Evolutionary conservation across 2,329 filamentous ascomycete species (phyloP).

Genomic region (Colletotrichum destructivum): DNA sequence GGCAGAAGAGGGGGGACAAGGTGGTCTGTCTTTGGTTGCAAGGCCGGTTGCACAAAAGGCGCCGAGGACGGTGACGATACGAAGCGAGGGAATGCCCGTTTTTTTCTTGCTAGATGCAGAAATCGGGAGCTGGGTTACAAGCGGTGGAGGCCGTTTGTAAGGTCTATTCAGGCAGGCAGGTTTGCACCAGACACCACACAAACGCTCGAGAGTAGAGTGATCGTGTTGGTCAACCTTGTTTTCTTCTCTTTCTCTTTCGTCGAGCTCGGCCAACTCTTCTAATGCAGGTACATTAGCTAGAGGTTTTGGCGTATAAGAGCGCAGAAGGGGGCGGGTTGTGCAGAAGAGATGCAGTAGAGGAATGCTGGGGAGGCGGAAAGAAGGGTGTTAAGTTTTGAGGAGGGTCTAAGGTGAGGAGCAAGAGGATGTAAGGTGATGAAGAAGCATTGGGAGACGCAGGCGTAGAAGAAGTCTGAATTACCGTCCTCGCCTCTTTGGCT

Average conservation of each 20-base stretch:
- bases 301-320: conserved; percentile 37
- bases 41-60: conserved; percentile 34
- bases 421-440: conserved; percentile 29
- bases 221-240: conserved; percentile 25
- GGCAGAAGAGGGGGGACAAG: conserved; percentile 9
- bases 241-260: conserved; percentile 34
- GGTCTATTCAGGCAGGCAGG: conserved; percentile 30
- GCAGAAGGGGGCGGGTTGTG: conserved; percentile 23
- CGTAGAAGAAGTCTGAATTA: conserved; percentile 41
- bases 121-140: conserved; percentile 37
- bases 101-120: conserved; percentile 10
- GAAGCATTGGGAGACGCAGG: conserved; percentile 34
- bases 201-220: conserved; percentile 30
- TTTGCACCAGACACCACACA: conserved; percentile 32
- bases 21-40: conserved; percentile 12
- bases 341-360: conserved; percentile 31
- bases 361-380: conserved; percentile 20
- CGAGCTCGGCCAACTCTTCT: conserved; percentile 42
- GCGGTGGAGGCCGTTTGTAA: conserved; percentile 40
- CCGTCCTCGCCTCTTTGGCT: conserved; percentile 44
- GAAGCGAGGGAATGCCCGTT: conserved; percentile 41
- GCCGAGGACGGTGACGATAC: conserved; percentile 38
- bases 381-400: not conserved
- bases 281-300: conserved; percentile 43
- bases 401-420: conserved; percentile 15